Percentiles rank a stretch among this genome's conserved stretches.
These are phyloP conservation scores for Pseudocohnilembus persalinus DNA, from an alignment of 169 alveolate genomes.

Conservation along the genomic window DNA sequence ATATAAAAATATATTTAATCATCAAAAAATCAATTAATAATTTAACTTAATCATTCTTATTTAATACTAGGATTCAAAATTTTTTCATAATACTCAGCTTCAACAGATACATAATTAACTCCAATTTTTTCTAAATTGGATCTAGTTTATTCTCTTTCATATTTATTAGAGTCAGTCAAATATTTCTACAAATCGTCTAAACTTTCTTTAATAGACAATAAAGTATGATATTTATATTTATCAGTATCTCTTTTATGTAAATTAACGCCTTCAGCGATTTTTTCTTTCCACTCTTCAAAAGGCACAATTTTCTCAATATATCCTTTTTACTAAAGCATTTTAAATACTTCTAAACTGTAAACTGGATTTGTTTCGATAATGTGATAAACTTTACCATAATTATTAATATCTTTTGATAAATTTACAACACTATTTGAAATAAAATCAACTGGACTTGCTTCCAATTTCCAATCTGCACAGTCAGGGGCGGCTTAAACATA, in stretches of 20 bases:
- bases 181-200: not conserved
- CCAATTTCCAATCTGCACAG: not conserved
- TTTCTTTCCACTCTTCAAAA: not conserved
- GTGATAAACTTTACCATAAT: not conserved
- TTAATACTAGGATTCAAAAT: too few species aligned
- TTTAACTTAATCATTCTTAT: too few species aligned
- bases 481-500: not conserved
- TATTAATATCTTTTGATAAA: not conserved
- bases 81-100: not conserved
- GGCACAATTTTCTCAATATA: not conserved
- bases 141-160: not conserved
- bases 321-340: too few species aligned
- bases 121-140: not conserved
- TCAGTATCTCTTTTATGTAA: not conserved
- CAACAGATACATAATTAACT: not conserved
- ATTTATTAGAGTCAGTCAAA: not conserved
- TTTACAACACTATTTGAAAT: not conserved
- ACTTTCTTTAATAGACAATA: not conserved
- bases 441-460: not conserved
- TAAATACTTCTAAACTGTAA: not conserved
- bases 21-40: too few species aligned
- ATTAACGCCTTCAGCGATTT: not conserved
- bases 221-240: not conserved
- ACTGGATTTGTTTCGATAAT: not conserved
- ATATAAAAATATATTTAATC: too few species aligned